phyloP scores from a whole-genome alignment of 805 yeast species.

The Cyberlindnera maritima region DNA sequence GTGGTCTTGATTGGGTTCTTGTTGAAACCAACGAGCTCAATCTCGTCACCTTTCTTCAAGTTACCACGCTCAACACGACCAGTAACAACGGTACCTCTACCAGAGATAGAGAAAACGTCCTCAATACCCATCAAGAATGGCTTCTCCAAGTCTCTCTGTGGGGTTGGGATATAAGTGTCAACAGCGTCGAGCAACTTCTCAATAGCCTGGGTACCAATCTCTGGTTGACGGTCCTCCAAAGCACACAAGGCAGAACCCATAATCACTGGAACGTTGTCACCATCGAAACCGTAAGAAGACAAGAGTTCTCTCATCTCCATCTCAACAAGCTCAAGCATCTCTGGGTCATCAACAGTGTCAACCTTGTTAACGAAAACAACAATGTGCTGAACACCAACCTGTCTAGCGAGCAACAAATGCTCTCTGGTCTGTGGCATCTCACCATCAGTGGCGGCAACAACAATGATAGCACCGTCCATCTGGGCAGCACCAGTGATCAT shows the following conservation, averaged over 20 bases:
- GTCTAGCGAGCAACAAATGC: slow-evolving; percentile 96
- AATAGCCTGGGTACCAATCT: slow-evolving; percentile 87
- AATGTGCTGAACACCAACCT: slow-evolving; percentile 97
- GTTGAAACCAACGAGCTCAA: slow-evolving; percentile 93
- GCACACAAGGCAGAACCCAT: slow-evolving; percentile 99
- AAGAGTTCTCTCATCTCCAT: slow-evolving; percentile 99
- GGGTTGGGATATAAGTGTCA: slow-evolving; percentile 94
- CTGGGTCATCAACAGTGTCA: slow-evolving; percentile 97
- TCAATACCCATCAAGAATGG: slow-evolving; percentile 97
- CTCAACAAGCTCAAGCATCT: slow-evolving; percentile 98
- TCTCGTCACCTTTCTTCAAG: slow-evolving; percentile 96
- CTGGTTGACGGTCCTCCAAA: slow-evolving; percentile 81
- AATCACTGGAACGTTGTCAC: slow-evolving; percentile 95
- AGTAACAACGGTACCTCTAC: slow-evolving; percentile 99
- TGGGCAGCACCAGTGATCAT: slow-evolving; percentile 99
- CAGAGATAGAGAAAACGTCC: slow-evolving; percentile 96
- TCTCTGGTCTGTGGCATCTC: slow-evolving; percentile 99
- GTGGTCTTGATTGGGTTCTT: slow-evolving; percentile 85
- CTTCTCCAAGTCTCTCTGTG: slow-evolving; percentile 91
- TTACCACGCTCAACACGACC: slow-evolving; percentile 99
- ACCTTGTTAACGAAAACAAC: slow-evolving; percentile 98
- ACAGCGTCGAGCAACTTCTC: slow-evolving; percentile 84
- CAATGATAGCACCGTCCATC: slow-evolving; percentile 99
- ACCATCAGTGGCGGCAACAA: slow-evolving; percentile 98
- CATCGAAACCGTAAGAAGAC: slow-evolving; percentile 90